Percentiles rank a stretch among this genome's conserved stretches.
These are phyloP conservation scores for Boletus barrowsii DNA, from an alignment of 768 basidiomycete species.

Conservation along the genomic window DNA sequence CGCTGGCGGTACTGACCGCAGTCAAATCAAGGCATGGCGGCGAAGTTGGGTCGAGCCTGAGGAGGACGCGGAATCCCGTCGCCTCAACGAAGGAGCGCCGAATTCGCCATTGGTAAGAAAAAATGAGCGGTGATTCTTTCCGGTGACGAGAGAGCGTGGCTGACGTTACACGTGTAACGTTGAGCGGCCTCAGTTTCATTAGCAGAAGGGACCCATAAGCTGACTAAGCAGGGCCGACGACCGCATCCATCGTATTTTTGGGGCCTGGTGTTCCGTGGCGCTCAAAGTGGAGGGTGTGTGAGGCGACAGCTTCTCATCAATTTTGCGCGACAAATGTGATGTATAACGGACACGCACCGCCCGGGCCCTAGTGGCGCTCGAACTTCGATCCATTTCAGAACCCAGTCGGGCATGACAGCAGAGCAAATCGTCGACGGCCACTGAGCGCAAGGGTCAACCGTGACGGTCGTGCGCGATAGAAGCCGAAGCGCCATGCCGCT, in stretches of 20 bases:
- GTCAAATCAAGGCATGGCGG: neutral
- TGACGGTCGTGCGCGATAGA: slow-evolving; percentile 6
- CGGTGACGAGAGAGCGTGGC: neutral
- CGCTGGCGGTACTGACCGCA: too few species aligned
- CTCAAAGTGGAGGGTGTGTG: neutral
- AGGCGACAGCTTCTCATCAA: slow-evolving; percentile 2
- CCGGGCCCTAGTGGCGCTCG: neutral
- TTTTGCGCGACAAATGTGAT: neutral
- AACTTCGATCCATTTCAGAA: slow-evolving; percentile 9
- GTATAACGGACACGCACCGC: neutral
- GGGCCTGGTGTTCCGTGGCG: slow-evolving; percentile 3
- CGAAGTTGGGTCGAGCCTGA: neutral
- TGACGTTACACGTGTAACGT: slow-evolving; percentile 32
- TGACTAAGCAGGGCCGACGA: slow-evolving; percentile 15
- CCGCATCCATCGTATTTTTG: neutral
- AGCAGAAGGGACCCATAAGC: neutral
- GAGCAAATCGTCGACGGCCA: too few species aligned
- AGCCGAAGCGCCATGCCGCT: neutral
- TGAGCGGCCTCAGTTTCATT: slow-evolving; percentile 13
- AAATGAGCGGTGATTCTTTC: neutral
- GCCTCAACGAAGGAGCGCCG: neutral
- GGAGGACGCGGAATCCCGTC: slow-evolving; percentile 1
- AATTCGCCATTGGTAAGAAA: slow-evolving; percentile 1
- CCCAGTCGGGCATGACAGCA: neutral
- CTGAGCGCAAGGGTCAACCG: neutral